These are phyloP conservation scores for Echria macrotheca DNA, from an alignment of 495 filamentous ascomycete genomes.

Conservation along the genomic window DNA sequence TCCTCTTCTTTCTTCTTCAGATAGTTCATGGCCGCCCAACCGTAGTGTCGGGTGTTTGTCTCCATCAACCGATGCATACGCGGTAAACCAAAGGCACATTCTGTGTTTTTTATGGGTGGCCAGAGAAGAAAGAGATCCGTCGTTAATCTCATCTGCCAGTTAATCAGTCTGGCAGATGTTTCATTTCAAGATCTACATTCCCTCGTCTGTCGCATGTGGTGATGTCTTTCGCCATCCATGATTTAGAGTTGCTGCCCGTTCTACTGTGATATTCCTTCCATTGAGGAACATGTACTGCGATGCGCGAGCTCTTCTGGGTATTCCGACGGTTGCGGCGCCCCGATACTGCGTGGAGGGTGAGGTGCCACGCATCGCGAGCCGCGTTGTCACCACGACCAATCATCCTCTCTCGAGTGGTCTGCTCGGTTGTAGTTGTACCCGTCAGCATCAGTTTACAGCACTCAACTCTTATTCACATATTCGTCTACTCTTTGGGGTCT, in stretches of 20 bases:
- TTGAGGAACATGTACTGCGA: no score
- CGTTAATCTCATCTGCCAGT: conserved; percentile 54
- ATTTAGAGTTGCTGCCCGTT: not conserved
- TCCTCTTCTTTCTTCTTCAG: conserved; percentile 41
- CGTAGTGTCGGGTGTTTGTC: conserved; percentile 30
- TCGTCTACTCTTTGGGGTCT: no score
- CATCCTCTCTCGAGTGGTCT: no score
- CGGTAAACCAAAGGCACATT: conserved; percentile 32
- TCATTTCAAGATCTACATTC: conserved; percentile 56
- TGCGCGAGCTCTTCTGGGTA: no score
- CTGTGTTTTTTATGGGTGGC: conserved; percentile 36
- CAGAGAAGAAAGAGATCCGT: conserved; percentile 50
- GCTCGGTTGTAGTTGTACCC: no score
- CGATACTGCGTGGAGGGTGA: no score
- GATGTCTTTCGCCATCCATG: not conserved
- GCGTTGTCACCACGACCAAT: no score
- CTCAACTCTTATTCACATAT: no score
- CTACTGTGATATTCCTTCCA: no score
- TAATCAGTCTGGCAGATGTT: conserved; percentile 49
- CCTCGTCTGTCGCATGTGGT: conserved; percentile 16
- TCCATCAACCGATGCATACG: conserved; percentile 30
- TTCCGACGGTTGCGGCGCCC: no score
- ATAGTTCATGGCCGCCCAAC: conserved; percentile 44
- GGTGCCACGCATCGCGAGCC: no score
- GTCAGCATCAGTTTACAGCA: no score